phyloP scores from a whole-genome alignment of 768 basidiomycete genomes.

The Boletus coccyginus region DNA sequence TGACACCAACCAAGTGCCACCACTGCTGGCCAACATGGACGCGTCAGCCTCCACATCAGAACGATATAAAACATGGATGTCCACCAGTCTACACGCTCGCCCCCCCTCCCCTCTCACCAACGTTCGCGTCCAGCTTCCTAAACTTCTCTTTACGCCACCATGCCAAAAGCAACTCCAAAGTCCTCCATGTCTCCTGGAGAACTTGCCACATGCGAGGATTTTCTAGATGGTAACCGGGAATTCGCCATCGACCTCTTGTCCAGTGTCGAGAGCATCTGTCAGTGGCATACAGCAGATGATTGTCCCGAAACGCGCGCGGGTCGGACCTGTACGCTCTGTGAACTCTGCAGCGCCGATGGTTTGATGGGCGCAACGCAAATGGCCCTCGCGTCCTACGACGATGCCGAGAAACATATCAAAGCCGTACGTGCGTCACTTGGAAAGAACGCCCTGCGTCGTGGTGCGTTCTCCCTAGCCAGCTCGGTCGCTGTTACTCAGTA shows the following conservation, averaged over 20 bases:
- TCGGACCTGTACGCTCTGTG: conserved; percentile 10
- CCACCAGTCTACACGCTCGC: background rate
- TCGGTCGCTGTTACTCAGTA: background rate
- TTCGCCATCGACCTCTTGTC: conserved; percentile 12
- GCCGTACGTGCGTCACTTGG: conserved; percentile 4
- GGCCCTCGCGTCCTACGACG: conserved; percentile 6
- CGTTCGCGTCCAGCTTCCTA: background rate
- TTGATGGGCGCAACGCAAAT: conserved; percentile 5
- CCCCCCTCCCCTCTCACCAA: too few relatives aligned
- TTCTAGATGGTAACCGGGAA: conserved; percentile 10
- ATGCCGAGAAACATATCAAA: conserved; percentile 5
- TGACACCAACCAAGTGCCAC: background rate
- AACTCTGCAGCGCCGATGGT: conserved; percentile 4
- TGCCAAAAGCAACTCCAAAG: background rate
- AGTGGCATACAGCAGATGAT: background rate
- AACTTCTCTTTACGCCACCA: background rate
- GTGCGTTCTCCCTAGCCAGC: background rate
- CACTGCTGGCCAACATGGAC: too few relatives aligned
- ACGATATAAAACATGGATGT: background rate
- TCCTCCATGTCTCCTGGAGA: conserved; percentile 12
- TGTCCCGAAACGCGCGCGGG: background rate
- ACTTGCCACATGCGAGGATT: conserved; percentile 12
- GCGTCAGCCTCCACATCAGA: conserved; percentile 10
- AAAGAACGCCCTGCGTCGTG: background rate
- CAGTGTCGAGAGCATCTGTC: conserved; percentile 1